A percentile compares a stretch with the other conserved stretches of the same genome.
Conservation (phyloP, 768 basidiomycete genomes). For the Pisolithus marmoratus region DNA sequence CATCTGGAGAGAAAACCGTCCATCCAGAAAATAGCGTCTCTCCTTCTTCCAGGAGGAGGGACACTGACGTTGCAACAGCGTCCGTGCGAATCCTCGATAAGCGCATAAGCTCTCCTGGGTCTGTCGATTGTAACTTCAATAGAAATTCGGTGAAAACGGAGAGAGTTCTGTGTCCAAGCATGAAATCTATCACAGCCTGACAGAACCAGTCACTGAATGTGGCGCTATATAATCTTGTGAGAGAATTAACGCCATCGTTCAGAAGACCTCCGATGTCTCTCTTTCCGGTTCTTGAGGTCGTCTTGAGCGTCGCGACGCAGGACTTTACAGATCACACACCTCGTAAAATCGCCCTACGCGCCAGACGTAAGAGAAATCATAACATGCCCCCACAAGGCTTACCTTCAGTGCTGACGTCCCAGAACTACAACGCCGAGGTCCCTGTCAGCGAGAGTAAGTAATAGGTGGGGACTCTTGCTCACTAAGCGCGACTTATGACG, state of each 20-base stretch:
- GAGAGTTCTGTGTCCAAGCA: slow-evolving; percentile 80
- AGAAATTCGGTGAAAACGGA: slow-evolving; percentile 94
- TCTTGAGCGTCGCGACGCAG: slow-evolving; percentile 4
- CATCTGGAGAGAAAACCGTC: slow-evolving; percentile 85
- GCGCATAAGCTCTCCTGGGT: slow-evolving; percentile 84
- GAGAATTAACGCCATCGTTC: slow-evolving; percentile 93
- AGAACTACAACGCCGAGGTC: slow-evolving; percentile 47
- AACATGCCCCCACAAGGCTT: slow-evolving; percentile 15
- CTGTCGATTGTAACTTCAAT: slow-evolving; percentile 81
- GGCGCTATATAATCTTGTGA: slow-evolving; percentile 85
- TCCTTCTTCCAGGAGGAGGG: slow-evolving; percentile 67
- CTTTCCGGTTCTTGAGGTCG: slow-evolving; percentile 74
- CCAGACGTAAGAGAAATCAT: neutral
- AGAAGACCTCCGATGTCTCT: slow-evolving; percentile 87
- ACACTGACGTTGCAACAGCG: slow-evolving; percentile 86
- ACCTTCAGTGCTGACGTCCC: slow-evolving; percentile 96
- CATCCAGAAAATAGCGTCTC: slow-evolving; percentile 81
- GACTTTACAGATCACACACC: slow-evolving; percentile 36
- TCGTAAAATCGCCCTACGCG: slow-evolving; percentile 76
- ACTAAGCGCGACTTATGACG: slow-evolving; percentile 86
- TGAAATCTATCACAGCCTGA: slow-evolving; percentile 92
- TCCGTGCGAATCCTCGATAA: slow-evolving; percentile 87
- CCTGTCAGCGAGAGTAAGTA: neutral
- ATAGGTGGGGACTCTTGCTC: slow-evolving; percentile 17
- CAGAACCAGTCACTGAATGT: slow-evolving; percentile 95